Evolutionary conservation across 257 asterid genomes (phyloP).

Genomic region (Verbascum thapsus): DNA sequence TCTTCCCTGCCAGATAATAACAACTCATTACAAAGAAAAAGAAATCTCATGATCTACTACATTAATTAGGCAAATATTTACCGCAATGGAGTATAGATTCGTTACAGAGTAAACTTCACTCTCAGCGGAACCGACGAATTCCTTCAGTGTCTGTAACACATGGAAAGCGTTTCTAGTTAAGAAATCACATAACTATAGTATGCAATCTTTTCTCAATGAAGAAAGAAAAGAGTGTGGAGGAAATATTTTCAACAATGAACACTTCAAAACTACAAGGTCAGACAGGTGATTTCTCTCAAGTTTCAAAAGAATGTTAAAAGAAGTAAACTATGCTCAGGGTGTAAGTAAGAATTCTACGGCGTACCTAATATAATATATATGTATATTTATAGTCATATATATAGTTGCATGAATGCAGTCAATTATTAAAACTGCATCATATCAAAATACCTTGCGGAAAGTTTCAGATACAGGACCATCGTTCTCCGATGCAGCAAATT

Average conservation of each 20-base stretch:
- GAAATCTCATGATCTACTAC: conserved; percentile 19
- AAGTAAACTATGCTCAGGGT: conserved; percentile 12
- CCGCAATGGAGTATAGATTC: conserved; percentile 83
- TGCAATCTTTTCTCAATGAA: conserved; percentile 17
- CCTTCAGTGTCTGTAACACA: conserved; percentile 74
- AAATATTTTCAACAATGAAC: not conserved
- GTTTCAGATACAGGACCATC: conserved; percentile 97
- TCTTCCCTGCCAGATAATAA: conserved; percentile 71
- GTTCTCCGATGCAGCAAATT: conserved; percentile 77
- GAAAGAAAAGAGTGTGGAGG: conserved; percentile 7
- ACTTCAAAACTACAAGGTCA: not conserved
- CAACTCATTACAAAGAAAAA: conserved; percentile 13
- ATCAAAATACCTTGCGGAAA: conserved; percentile 69
- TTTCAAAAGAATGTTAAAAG: not conserved
- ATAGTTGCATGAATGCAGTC: conserved; percentile 9
- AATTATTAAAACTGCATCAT: conserved; percentile 29
- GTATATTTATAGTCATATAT: no score
- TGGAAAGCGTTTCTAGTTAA: conserved; percentile 29
- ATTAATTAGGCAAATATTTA: conserved; percentile 39
- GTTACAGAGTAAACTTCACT: conserved; percentile 71
- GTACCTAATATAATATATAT: not conserved
- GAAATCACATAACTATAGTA: conserved; percentile 18
- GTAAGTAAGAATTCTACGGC: conserved; percentile 5
- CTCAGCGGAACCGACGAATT: conserved; percentile 78
- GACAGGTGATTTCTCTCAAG: conserved; percentile 4